A percentile compares a stretch with the other conserved stretches of the same genome.
Evolutionary conservation across 768 basidiomycete species (phyloP).

Genomic region (Ramaria sp.): DNA sequence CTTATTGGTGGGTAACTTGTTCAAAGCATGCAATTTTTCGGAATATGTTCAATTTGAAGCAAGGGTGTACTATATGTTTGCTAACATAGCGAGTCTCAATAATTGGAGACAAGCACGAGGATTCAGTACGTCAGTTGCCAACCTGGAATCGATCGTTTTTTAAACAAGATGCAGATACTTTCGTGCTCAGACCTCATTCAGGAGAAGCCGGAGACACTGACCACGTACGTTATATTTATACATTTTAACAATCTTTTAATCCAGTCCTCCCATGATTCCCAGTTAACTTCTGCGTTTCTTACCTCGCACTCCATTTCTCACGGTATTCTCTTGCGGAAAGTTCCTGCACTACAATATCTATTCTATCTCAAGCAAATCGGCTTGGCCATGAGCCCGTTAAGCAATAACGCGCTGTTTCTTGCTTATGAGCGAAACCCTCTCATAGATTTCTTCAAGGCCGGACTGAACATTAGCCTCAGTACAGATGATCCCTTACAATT

Average conservation of each 20-base stretch:
- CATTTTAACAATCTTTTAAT: background rate
- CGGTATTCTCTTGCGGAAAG: constrained; percentile 96
- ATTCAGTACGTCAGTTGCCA: constrained; percentile 58
- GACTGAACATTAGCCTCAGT: constrained; percentile 90
- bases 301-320: constrained; percentile 98
- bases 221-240: constrained; percentile 33
- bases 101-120: constrained; percentile 81
- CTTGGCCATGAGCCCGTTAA: constrained; percentile 95
- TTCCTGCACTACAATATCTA: constrained; percentile 92
- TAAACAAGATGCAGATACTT: constrained; percentile 55
- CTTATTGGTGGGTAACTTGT: constrained; percentile 63
- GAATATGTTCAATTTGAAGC: background rate
- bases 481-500: constrained; percentile 96
- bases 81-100: constrained; percentile 92
- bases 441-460: constrained; percentile 93
- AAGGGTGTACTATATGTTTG: constrained; percentile 96
- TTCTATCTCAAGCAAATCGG: constrained; percentile 99
- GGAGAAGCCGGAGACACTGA: constrained; percentile 99
- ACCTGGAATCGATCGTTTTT: background rate
- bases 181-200: constrained; percentile 92
- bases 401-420: constrained; percentile 95
- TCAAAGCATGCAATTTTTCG: background rate
- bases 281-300: constrained; percentile 85
- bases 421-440: constrained; percentile 96
- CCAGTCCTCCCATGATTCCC: background rate